Conservation (phyloP, 441 rosid genomes). For the Aleurites moluccanus region DNA sequence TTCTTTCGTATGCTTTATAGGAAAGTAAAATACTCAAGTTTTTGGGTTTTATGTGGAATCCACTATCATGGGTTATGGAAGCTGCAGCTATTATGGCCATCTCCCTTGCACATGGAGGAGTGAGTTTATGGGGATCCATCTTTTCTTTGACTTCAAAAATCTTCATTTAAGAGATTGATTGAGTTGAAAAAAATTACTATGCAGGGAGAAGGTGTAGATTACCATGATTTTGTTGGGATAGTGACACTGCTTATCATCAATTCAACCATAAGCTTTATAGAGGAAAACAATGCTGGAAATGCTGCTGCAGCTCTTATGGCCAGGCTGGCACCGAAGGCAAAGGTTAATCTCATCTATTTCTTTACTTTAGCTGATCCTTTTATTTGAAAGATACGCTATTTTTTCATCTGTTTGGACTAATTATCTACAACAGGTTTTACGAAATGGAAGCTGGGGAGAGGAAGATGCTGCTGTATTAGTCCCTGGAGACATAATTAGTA, state of each 20-base stretch:
- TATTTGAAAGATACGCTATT: neutral
- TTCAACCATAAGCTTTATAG: conserved; percentile 87
- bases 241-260: conserved; percentile 68
- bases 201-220: conserved; percentile 75
- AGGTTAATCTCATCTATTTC: conserved; percentile 15
- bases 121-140: conserved; percentile 26
- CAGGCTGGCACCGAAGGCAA: conserved; percentile 32
- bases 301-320: conserved; percentile 53
- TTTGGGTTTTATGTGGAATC: conserved; percentile 97
- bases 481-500: conserved; percentile 82
- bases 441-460: conserved; percentile 78
- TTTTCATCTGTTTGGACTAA: neutral
- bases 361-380: neutral
- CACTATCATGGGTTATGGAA: conserved; percentile 98
- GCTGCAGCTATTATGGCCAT: conserved; percentile 95
- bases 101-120: conserved; percentile 76
- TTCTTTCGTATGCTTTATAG: conserved; percentile 32
- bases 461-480: conserved; percentile 79
- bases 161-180: conserved; percentile 1
- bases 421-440: conserved; percentile 49
- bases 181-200: conserved; percentile 13
- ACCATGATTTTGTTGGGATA: conserved; percentile 91
- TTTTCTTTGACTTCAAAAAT: neutral
- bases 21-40: conserved; percentile 91
- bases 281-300: conserved; percentile 96